A percentile compares a stretch with the other conserved stretches of the same genome.
Evolutionary conservation across 2,329 filamentous ascomycete genomes (phyloP).

Genomic region (Colletotrichum lentis): DNA sequence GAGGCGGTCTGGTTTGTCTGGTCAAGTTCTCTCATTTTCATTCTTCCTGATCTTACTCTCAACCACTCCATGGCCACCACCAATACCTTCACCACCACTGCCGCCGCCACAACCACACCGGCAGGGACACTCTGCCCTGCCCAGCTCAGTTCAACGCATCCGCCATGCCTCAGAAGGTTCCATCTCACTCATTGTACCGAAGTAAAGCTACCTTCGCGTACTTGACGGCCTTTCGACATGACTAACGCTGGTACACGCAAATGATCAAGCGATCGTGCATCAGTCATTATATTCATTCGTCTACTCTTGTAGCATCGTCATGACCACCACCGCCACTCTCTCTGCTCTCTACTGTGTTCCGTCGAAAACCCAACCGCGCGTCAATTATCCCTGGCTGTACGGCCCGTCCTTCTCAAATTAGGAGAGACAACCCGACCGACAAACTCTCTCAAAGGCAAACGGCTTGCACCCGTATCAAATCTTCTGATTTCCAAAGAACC

Average conservation of each 20-base stretch:
- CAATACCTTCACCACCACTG: too few relatives aligned
- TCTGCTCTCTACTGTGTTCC: conserved; percentile 30
- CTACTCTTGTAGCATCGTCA: conserved; percentile 35
- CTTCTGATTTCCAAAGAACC: conserved; percentile 11
- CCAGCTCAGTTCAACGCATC: neutral
- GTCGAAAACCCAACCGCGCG: neutral
- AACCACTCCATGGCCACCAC: too few relatives aligned
- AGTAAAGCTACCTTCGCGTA: neutral
- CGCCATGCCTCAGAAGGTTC: neutral
- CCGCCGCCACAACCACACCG: neutral
- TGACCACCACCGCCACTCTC: conserved; percentile 17
- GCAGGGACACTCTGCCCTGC: neutral
- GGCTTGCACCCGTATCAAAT: conserved; percentile 3
- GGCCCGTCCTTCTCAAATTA: conserved; percentile 2
- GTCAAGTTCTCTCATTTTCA: neutral
- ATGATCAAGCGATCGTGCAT: conserved; percentile 30
- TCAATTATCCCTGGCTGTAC: neutral
- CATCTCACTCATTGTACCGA: neutral
- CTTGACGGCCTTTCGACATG: neutral
- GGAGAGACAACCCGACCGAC: conserved; percentile 3
- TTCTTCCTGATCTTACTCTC: neutral
- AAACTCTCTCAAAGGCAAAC: conserved; percentile 4
- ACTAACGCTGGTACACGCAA: neutral
- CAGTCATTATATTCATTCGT: conserved; percentile 37
- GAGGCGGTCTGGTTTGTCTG: neutral